Percentiles rank a stretch among this genome's conserved stretches.
Conservation (phyloP, 2,329 filamentous ascomycete genomes). For the Chaetomium globosum region DNA sequence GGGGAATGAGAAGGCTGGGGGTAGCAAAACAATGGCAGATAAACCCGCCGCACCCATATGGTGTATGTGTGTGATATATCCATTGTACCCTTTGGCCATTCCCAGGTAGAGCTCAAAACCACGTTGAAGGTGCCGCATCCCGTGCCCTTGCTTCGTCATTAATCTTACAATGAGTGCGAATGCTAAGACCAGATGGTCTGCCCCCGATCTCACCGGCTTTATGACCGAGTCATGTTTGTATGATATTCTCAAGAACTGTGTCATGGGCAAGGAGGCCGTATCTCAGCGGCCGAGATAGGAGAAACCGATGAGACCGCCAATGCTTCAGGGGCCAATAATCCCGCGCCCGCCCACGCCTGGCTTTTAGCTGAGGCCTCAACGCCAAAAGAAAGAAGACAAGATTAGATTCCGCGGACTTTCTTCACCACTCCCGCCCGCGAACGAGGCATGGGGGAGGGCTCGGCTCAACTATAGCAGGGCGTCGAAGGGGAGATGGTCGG, state of each 20-base stretch:
- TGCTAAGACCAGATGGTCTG: not conserved
- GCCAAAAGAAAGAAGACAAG: not conserved
- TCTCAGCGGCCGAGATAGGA: not conserved
- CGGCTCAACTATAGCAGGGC: slow-evolving; percentile 13
- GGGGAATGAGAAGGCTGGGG: not conserved
- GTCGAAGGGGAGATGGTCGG: not conserved
- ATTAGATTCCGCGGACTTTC: slow-evolving; percentile 7
- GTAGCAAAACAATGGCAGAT: not conserved
- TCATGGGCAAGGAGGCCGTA: not conserved
- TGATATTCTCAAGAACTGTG: not conserved
- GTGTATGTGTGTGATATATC: not conserved
- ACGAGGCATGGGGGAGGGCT: not conserved
- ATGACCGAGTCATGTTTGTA: not conserved
- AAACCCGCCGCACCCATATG: not conserved
- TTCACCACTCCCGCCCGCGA: not conserved
- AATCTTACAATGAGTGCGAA: no score
- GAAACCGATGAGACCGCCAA: not conserved
- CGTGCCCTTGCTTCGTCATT: not conserved
- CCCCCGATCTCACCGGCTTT: no score
- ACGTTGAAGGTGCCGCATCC: not conserved
- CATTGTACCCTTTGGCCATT: not conserved
- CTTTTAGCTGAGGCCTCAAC: not conserved
- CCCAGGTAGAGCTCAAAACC: no score
- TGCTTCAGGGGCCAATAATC: not conserved
- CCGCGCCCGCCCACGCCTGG: not conserved